phyloP scores from a whole-genome alignment of 306 rosid genomes.

The Canavalia ensiformis region DNA sequence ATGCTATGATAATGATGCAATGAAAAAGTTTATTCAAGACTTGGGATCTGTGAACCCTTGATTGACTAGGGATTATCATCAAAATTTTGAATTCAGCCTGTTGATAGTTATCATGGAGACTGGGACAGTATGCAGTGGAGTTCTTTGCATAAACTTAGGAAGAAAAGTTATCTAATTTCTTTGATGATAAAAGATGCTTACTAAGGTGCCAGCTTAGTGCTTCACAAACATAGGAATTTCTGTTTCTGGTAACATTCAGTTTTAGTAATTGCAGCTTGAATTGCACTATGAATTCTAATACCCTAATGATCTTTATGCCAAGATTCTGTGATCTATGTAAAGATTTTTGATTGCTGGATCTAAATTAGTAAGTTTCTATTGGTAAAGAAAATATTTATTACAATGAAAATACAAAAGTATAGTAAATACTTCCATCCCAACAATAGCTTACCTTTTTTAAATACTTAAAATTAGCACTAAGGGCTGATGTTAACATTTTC shows the following conservation, averaged over 20 bases:
- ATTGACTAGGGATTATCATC: neutral
- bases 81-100: neutral
- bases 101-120: neutral
- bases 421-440: too few species aligned
- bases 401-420: too few species aligned
- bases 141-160: neutral
- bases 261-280: neutral
- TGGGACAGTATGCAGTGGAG: neutral
- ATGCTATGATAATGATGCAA: neutral
- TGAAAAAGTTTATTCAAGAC: constrained; percentile 15
- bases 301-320: neutral
- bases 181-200: neutral
- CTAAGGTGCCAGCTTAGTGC: constrained; percentile 7
- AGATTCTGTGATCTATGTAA: constrained; percentile 7
- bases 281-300: constrained; percentile 21
- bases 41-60: constrained; percentile 2
- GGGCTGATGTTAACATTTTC: too few species aligned
- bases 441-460: too few species aligned
- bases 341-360: constrained; percentile 14
- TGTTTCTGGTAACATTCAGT: neutral
- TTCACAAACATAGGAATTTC: neutral
- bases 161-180: neutral
- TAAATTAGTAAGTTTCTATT: neutral
- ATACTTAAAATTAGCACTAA: too few species aligned
- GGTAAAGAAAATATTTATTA: too few species aligned